Conservation (phyloP, 2,329 filamentous ascomycete species). For the Scedosporium boydii region DNA sequence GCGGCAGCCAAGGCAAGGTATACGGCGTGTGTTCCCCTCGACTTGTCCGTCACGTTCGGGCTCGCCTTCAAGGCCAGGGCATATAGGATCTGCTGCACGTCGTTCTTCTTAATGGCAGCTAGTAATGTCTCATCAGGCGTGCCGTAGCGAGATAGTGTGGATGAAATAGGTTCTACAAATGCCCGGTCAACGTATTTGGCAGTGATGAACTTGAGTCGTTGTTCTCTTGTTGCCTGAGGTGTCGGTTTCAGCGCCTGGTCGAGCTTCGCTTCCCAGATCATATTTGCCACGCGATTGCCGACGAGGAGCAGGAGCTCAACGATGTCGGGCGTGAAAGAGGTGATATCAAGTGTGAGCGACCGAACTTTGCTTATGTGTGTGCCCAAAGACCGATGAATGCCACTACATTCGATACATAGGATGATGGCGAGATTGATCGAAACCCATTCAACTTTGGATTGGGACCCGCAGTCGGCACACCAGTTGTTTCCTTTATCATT, state of each 20-base stretch:
- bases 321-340: constrained; percentile 93
- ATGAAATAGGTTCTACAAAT: constrained; percentile 70
- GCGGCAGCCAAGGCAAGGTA: constrained; percentile 88
- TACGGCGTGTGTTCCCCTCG: constrained; percentile 77
- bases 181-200: constrained; percentile 82
- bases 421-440: constrained; percentile 96
- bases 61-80: constrained; percentile 79
- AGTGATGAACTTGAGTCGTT: constrained; percentile 89
- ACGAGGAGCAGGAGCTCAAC: constrained; percentile 86
- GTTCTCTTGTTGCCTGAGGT: constrained; percentile 73
- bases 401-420: constrained; percentile 94
- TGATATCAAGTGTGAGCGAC: constrained; percentile 89
- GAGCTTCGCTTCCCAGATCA: constrained; percentile 86
- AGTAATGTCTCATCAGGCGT: constrained; percentile 82
- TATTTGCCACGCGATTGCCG: constrained; percentile 91
- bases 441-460: constrained; percentile 94
- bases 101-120: constrained; percentile 90
- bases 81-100: constrained; percentile 87
- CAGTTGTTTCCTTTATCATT: constrained; percentile 86
- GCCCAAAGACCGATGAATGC: constrained; percentile 89
- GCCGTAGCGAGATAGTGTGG: constrained; percentile 64
- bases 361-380: constrained; percentile 97
- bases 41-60: constrained; percentile 77
- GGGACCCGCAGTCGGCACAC: constrained; percentile 91
- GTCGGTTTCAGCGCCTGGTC: constrained; percentile 65